phyloP scores from a whole-genome alignment of 441 rosid genomes.

The Aleurites moluccanus region DNA sequence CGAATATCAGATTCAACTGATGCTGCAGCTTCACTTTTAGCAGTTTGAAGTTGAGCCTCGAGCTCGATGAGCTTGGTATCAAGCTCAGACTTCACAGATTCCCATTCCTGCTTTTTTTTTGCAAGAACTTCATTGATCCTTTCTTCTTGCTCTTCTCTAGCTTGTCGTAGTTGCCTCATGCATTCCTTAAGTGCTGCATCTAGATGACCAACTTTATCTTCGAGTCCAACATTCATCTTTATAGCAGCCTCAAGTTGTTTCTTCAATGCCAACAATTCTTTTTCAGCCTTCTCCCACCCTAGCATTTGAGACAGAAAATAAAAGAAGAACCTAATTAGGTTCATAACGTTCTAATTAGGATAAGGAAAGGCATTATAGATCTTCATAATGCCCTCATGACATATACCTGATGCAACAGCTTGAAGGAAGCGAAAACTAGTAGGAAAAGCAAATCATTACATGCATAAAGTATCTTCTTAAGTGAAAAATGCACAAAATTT shows the following conservation, averaged over 20 bases:
- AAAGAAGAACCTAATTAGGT: too few relatives aligned
- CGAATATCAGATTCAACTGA: constrained; percentile 38
- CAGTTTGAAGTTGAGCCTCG: constrained; percentile 40
- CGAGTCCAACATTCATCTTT: constrained; percentile 57
- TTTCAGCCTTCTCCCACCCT: constrained; percentile 98
- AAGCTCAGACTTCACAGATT: constrained; percentile 53
- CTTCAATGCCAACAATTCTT: constrained; percentile 54
- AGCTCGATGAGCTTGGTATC: constrained; percentile 49
- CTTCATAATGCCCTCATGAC: neutral
- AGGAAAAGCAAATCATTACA: neutral
- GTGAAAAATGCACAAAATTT: neutral
- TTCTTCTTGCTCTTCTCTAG: constrained; percentile 79
- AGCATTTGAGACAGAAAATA: constrained; percentile 14
- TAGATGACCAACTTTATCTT: constrained; percentile 72
- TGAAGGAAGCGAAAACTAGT: neutral
- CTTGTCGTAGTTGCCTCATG: constrained; percentile 83
- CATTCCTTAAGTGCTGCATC: constrained; percentile 98
- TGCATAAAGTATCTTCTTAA: neutral
- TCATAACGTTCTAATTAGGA: neutral
- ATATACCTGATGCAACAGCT: neutral
- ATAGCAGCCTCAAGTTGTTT: constrained; percentile 63
- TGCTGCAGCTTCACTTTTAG: constrained; percentile 33
- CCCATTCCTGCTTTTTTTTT: constrained; percentile 62
- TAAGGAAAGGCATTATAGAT: neutral
- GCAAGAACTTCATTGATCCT: constrained; percentile 57